A percentile compares a stretch with the other conserved stretches of the same genome.
Conservation (phyloP, 495 filamentous ascomycete genomes). For the Coniosporium apollinis region DNA sequence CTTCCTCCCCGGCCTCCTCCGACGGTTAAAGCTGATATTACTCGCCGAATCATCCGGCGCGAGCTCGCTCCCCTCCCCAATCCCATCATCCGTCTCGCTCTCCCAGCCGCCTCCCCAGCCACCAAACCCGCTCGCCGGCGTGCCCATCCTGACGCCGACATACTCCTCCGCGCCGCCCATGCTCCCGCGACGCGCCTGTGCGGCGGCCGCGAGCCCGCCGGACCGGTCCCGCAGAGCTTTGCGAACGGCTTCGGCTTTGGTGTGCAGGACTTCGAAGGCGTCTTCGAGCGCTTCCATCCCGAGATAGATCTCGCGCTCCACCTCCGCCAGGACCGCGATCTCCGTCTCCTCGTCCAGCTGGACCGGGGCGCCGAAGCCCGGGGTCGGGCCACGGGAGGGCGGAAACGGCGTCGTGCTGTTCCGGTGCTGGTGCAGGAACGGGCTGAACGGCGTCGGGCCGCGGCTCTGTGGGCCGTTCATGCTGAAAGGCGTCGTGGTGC, state of each 20-base stretch:
- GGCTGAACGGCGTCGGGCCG: slow-evolving; percentile 15
- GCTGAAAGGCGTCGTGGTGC: slow-evolving; percentile 21
- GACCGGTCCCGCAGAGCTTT: slow-evolving; percentile 60
- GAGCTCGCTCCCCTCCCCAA: slow-evolving; percentile 52
- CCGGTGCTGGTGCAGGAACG: no score
- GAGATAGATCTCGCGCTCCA: slow-evolving; percentile 83
- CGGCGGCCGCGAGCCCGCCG: slow-evolving; percentile 60
- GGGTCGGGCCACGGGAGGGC: slow-evolving; percentile 21
- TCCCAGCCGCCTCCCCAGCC: slow-evolving; percentile 21
- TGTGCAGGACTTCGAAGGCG: slow-evolving; percentile 83
- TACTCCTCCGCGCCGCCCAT: slow-evolving; percentile 14
- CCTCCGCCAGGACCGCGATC: slow-evolving; percentile 70
- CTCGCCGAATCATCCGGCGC: slow-evolving; percentile 60
- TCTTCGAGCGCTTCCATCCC: slow-evolving; percentile 92
- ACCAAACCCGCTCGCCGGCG: slow-evolving; percentile 30
- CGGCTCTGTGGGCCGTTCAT: slow-evolving; percentile 12
- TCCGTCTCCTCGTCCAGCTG: slow-evolving; percentile 89
- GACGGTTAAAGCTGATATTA: slow-evolving; percentile 64
- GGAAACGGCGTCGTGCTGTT: slow-evolving; percentile 16
- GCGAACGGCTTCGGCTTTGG: slow-evolving; percentile 66
- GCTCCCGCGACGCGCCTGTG: slow-evolving; percentile 49
- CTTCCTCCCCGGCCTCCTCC: slow-evolving; percentile 51
- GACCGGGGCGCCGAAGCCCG: slow-evolving; percentile 43
- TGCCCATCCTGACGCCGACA: slow-evolving; percentile 38
- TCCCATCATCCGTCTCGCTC: slow-evolving; percentile 42